Evolutionary conservation across 2,329 filamentous ascomycete species (phyloP), one percentile per base, ranked within the genome.

Genomic region (Xylariales sp.): DNA sequence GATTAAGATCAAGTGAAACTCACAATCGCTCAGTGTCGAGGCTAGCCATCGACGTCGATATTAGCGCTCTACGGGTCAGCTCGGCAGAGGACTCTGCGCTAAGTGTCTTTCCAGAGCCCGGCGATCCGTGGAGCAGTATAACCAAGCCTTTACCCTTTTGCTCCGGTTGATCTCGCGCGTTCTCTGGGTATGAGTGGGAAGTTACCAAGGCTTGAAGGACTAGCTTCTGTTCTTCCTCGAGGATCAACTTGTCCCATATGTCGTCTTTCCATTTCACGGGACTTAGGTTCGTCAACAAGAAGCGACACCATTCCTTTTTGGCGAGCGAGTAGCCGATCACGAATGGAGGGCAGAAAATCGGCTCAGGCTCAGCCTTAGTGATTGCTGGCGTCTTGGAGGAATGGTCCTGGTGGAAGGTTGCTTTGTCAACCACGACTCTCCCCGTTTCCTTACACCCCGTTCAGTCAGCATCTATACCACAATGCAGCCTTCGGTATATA

Each of bases 131-230:
- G 1, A 81, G 71, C 4, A 80, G 69, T 7, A 79, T 67, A 1
- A 78, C 74, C 5, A 80, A 64, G 1, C 79, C 79, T 63, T 80
- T 79, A 48, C 80, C 79, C 68, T 80, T 81, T 30, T 72, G 71
- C 46, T 69, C 60, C 4, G 60, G 63, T 28, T 74, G 63, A 41
- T 75, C 64, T 30, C 71, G 64, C 3, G 70, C 64, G 34, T 71
- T 62, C 12, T 68, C 68, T 1, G 71, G 69, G 48, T 70, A 73
- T 1, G 62, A 32, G 39, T 75, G 73, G 1, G 67, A 73, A 6
- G 68, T 62, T 1, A 74, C 69, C 2, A 74, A 43, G 12, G 70
- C 64, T 41, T 65, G 55, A 5, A 75, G 61, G 10, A 73, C 67
- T 3, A 56, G 55, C 69, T 73, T 73, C n/a, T 72, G 68, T 16